A percentile compares a stretch with the other conserved stretches of the same genome.
Conservation (phyloP, 345 rosid genomes). For the Pistacia atlantica region DNA sequence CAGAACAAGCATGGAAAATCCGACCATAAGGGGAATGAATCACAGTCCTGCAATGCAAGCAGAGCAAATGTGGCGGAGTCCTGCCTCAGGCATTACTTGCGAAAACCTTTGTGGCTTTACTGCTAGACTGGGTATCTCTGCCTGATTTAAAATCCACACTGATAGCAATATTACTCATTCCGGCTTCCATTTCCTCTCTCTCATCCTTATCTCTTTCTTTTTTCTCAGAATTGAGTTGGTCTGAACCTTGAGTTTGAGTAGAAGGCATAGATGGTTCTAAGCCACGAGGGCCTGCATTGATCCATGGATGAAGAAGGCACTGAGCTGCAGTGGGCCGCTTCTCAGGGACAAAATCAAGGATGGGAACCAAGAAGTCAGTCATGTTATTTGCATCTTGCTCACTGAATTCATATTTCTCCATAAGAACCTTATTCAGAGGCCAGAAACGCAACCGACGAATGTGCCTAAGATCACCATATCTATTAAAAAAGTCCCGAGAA, state of each 20-base stretch:
- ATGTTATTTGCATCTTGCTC: conserved; percentile 62
- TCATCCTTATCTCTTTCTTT: conserved; percentile 47
- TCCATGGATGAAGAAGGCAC: conserved; percentile 72
- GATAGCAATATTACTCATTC: conserved; percentile 62
- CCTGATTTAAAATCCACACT: conserved; percentile 38
- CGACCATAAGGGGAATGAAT: neutral
- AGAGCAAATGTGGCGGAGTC: conserved; percentile 1
- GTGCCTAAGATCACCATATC: conserved; percentile 73
- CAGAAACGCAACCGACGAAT: conserved; percentile 69
- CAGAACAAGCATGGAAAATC: neutral
- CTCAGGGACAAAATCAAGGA: conserved; percentile 75
- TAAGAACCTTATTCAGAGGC: conserved; percentile 68
- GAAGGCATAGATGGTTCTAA: conserved; percentile 45
- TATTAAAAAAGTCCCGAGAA: conserved; percentile 70
- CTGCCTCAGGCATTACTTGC: conserved; percentile 32
- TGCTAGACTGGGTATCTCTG: conserved; percentile 35
- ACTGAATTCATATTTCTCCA: conserved; percentile 64
- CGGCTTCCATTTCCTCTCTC: conserved; percentile 61
- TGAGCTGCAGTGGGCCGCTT: conserved; percentile 70
- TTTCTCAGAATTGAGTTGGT: conserved; percentile 27
- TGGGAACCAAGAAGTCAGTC: conserved; percentile 58
- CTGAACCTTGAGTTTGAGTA: conserved; percentile 31
- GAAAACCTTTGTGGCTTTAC: conserved; percentile 31
- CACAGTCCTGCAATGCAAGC: conserved; percentile 1
- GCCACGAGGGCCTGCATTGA: conserved; percentile 45